Conservation (phyloP, 306 rosid genomes). For the Vicia faba region DNA sequence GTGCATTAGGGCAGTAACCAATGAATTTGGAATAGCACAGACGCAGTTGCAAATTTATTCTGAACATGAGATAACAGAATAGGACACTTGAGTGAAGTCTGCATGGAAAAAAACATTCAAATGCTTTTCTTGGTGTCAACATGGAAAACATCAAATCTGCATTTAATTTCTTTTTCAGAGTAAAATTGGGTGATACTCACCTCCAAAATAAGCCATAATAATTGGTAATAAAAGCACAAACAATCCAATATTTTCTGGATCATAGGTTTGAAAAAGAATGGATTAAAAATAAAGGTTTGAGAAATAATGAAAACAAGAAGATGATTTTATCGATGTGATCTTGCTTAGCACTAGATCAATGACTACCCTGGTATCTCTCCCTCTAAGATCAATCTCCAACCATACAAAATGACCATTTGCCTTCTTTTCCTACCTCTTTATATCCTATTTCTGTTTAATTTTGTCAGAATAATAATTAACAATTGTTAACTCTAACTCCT, state of each 20-base stretch:
- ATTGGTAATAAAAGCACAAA: constrained; percentile 8
- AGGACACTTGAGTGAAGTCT: constrained; percentile 4
- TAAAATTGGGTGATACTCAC: not conserved
- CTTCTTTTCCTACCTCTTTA: not conserved
- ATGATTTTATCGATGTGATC: not conserved
- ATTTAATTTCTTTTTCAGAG: not conserved
- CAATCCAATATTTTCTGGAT: not conserved
- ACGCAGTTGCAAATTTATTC: constrained; percentile 3
- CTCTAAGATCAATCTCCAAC: not conserved
- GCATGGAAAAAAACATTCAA: not conserved
- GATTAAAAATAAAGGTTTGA: not conserved
- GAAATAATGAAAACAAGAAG: not conserved
- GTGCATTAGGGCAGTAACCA: constrained; percentile 8
- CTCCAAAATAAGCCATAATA: not conserved
- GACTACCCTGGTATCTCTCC: not conserved
- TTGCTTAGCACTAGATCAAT: not conserved
- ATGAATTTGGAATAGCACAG: constrained; percentile 1
- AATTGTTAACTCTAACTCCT: not conserved
- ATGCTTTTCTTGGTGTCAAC: constrained; percentile 8
- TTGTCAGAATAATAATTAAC: not conserved
- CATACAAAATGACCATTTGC: not conserved
- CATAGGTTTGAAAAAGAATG: not conserved
- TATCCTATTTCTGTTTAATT: not conserved
- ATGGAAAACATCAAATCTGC: not conserved
- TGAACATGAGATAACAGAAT: constrained; percentile 11